Base-by-base conservation (phyloP, 331 rosid genomes). In the Dryas integrifolia region DNA sequence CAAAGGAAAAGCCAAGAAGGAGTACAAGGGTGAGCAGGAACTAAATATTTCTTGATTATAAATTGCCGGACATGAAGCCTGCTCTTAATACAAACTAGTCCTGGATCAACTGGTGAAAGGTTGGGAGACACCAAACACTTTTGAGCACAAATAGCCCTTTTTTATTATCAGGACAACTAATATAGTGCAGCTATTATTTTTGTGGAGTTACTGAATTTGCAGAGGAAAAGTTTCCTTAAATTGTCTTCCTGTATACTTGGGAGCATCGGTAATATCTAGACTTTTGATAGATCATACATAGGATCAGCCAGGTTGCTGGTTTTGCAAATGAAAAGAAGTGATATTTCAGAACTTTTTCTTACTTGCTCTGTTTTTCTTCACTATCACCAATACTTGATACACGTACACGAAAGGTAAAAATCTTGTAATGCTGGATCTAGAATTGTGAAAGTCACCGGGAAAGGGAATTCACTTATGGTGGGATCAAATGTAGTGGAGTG, bases 1-100 rank as follows among this genome's bases (percentile, higher is more conserved):
- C 55, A 41, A 70, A 41, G 51, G 64, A 7, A 56, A 70, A 70
- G 53, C 21, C 1, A 11, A 70, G 63, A 14, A 68, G 73, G 74
- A 70, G 21, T 35, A 56, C 65, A 56, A 43, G 74, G 65, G 12
- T 43, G 65, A 12, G 74, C 44, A 43, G 5, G 53, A 58, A 43
- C 64, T 70, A 56, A 68, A 13, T 9, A 47, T 72, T 77, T 70
- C 13, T 5, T 40, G 45, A 45, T 53, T 49, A 64, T 46, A 7
- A 40, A 49, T 49, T 6, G 58, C 26, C 58, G 14, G 7, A 15
- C 9, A 49, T 67, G 58, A 47, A 13, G 71, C 18, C 53, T 55
- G 8, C 10, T 45, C 50, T 40, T 52, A n/a, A 35, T 51, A 40
- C 18, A 5, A 69, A 10, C 30, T 53, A 53, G 51, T 12, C 24